Base-by-base conservation (phyloP, 2,329 filamentous ascomycete genomes). In the Trichoderma sp. region DNA sequence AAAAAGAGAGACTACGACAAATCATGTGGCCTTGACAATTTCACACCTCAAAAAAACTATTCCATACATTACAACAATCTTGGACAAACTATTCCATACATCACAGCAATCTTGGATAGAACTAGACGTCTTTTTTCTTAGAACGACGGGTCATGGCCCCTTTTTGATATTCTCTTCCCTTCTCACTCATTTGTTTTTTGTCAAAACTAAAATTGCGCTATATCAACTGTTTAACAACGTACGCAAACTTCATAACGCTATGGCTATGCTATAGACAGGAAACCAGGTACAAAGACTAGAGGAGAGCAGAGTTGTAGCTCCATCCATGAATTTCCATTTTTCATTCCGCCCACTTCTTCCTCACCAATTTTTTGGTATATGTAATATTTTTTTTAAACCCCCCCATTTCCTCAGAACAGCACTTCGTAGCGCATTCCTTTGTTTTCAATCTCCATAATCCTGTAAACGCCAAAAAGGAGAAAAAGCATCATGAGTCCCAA, bases 1-100 rank as follows among this genome's bases (percentile, higher is more conserved):
- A 94, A 76, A 92, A 90, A 78, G 76, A 82, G 57, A 83, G 89
- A 70, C 77, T 93, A 70, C 82, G 83, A 53, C 76, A 79, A 2
- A 77, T 87, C 11, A 88, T 89, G 85, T 87, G 85, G 85, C 72
- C 72, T 39, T 74, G 43, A 43, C 65, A 11, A 14, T 9, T 11
- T n/a, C 18, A 15, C 28, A 26, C 6, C 4, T 14, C 18, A 6
- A 51, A 12, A 21, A 67, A 15, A 14, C 4, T 18, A n/a, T 6
- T 8, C 14, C n/a, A 34, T 6, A 15, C 8, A 21, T 18, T 9
- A n/a, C 18, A 30, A 1, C 56, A 32, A n/a, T 6, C 47, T 6
- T 51, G 47, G 47, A n/a, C n/a, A n/a, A n/a, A n/a, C n/a, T n/a
- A n/a, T n/a, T n/a, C n/a, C n/a, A n/a, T n/a, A 24, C 26, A 14